Evolutionary conservation across 2,329 filamentous ascomycete genomes (phyloP).

Genomic region (Penicillium sp.): DNA sequence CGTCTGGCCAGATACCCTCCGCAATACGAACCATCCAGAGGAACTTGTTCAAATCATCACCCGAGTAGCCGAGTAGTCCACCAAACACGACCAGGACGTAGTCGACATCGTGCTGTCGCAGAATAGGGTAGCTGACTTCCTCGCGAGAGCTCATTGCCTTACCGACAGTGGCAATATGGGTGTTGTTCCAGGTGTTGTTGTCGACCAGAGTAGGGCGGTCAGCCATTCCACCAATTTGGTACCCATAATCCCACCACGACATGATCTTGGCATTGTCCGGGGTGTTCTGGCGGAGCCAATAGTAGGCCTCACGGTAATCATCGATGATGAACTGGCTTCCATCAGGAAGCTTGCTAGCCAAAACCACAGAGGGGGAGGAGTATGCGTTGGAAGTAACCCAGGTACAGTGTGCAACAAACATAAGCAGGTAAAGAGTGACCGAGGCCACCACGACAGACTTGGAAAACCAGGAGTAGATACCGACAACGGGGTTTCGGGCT

Average conservation of each 20-base stretch:
- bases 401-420: conserved; percentile 97
- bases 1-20: conserved; percentile 99
- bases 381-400: conserved; percentile 99
- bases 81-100: conserved; percentile 98
- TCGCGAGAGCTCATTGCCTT: conserved; percentile 98
- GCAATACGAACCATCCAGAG: conserved; percentile 99
- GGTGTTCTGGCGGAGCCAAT: conserved; percentile 98
- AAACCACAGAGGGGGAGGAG: conserved; percentile 93
- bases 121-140: conserved; percentile 97
- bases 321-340: conserved; percentile 98
- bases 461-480: conserved; percentile 76
- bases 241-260: conserved; percentile 99
- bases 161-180: conserved; percentile 96
- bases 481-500: conserved; percentile 69
- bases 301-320: conserved; percentile 98
- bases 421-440: conserved; percentile 74
- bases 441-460: conserved; percentile 73
- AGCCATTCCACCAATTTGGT: conserved; percentile 99
- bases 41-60: conserved; percentile 99
- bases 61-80: conserved; percentile 91
- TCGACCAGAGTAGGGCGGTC: conserved; percentile 95
- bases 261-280: conserved; percentile 94
- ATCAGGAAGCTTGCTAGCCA: conserved; percentile 88
- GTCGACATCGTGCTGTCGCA: conserved; percentile 97
- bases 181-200: conserved; percentile 99